Evolutionary conservation across 1,284 basidiomycete species (phyloP).

Genomic region (Tilletia caries): DNA sequence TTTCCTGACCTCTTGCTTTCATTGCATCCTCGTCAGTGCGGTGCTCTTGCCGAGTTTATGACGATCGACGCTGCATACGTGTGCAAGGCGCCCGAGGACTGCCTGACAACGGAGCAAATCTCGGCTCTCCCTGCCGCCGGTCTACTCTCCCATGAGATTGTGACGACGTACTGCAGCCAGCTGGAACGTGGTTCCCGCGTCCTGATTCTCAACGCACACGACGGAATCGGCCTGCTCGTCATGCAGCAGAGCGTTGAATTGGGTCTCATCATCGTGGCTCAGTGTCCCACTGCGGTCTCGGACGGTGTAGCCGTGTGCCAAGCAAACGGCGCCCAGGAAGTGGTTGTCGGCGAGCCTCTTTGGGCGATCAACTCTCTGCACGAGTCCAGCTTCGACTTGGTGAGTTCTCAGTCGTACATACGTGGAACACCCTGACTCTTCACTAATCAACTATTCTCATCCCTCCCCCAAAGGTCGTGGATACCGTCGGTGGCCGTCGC

Average conservation of each 20-base stretch:
- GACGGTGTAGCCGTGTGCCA: slow-evolving; percentile 52
- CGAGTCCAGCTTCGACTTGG: slow-evolving; percentile 55
- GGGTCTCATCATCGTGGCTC: slow-evolving; percentile 55
- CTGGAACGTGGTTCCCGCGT: slow-evolving; percentile 53
- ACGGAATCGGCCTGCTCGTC: slow-evolving; percentile 54
- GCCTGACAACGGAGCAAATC: slow-evolving; percentile 54
- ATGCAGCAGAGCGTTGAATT: slow-evolving; percentile 54
- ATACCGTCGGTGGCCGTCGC: slow-evolving; percentile 49
- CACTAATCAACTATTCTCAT: neutral
- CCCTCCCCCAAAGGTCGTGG: slow-evolving; percentile 27
- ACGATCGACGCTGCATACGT: slow-evolving; percentile 52
- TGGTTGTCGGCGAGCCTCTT: slow-evolving; percentile 55
- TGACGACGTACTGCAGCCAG: slow-evolving; percentile 51
- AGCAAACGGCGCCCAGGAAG: slow-evolving; percentile 55
- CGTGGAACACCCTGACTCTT: too few relatives aligned
- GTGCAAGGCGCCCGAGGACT: slow-evolving; percentile 53
- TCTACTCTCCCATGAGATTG: slow-evolving; percentile 54
- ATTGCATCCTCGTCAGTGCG: slow-evolving; percentile 38
- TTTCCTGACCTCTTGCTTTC: neutral
- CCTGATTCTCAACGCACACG: slow-evolving; percentile 56
- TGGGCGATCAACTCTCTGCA: slow-evolving; percentile 55
- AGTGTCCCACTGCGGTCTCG: slow-evolving; percentile 49
- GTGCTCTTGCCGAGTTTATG: slow-evolving; percentile 55
- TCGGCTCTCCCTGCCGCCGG: slow-evolving; percentile 55
- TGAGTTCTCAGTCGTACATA: slow-evolving; percentile 23